Percentiles rank a stretch among this genome's conserved stretches.
Evolutionary conservation across 1,284 basidiomycete species (phyloP).

Genomic region (Austroboletus niveus): DNA sequence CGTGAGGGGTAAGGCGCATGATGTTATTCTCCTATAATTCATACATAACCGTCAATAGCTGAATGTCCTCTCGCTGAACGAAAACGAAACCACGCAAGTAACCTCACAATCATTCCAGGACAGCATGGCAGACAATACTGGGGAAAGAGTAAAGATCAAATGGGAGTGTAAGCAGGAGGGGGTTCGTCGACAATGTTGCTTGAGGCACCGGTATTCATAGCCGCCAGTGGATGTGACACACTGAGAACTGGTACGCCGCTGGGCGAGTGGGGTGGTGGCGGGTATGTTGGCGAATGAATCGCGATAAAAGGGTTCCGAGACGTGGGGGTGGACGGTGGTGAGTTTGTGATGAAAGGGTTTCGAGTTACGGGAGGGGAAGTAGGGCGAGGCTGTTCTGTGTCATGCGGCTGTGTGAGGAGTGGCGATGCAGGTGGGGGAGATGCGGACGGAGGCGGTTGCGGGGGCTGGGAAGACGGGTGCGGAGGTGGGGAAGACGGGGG

Average conservation of each 20-base stretch:
- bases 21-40: constrained; percentile 1
- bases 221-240: constrained; percentile 5
- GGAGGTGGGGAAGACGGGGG: background rate
- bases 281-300: background rate
- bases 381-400: too few species aligned
- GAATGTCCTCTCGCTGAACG: background rate
- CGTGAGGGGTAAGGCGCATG: background rate
- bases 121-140: background rate
- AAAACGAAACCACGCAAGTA: background rate
- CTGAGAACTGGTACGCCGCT: background rate
- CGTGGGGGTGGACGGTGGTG: too few species aligned
- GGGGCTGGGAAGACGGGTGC: background rate
- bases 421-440: background rate
- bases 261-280: background rate
- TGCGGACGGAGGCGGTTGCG: background rate
- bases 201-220: constrained; percentile 15
- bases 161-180: constrained; percentile 27
- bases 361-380: too few species aligned
- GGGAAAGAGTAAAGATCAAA: constrained; percentile 4
- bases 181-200: constrained; percentile 14
- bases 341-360: too few species aligned
- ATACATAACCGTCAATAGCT: constrained; percentile 6
- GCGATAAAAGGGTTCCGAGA: background rate
- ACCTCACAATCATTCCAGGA: background rate
- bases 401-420: background rate